Evolutionary conservation across 192 early-diverging fungal species (phyloP), one percentile per base, ranked within the genome.

Genomic region (Backusella tuberculispora): DNA sequence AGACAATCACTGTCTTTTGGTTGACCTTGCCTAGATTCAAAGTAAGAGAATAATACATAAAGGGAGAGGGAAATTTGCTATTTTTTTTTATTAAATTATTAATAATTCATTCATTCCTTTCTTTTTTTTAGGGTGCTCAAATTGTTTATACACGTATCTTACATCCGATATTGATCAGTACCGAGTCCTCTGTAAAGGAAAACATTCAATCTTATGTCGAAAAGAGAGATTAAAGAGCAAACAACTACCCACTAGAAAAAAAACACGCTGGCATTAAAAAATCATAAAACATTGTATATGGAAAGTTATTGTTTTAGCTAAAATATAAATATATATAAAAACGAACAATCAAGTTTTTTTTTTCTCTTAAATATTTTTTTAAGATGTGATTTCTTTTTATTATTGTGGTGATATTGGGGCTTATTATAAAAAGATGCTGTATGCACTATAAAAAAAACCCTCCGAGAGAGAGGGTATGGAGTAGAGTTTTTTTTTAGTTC

Each of bases 1-100:
- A 99, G 88, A 92, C 95, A 14, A 80, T 90, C 14, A 86, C 97
- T 72, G 85, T 97, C 75, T 76, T 97, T 67, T 99, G 93, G 91
- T 88, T 97, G 47, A 84, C 91, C 82, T 75, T 92, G 63, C 95
- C 93, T 71, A 83, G 86, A 73, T 90, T 90, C 79, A 78, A 81
- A 66, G 85, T 90, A 82, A 73, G 80, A 12, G 26, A 50, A 0
- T n/a, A 48, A n/a, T 5, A 48, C n/a, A n/a, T n/a, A 48, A 48
- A n/a, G 6, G 21, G 15, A 53, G 21, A 12, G 0, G 21, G 13
- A 24, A 4, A 56, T 10, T 10, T 2, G 5, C 26, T 38, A 46
- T 71, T 6, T 42, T 38, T 34, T 37, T 26, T 9, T 70, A 15
- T 6, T 67, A n/a, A 10, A n/a, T 12, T 44, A 15, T 53, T 64